Conservation (phyloP, 371 early-diverging fungal species). For the Rhizopus stolonifer region DNA sequence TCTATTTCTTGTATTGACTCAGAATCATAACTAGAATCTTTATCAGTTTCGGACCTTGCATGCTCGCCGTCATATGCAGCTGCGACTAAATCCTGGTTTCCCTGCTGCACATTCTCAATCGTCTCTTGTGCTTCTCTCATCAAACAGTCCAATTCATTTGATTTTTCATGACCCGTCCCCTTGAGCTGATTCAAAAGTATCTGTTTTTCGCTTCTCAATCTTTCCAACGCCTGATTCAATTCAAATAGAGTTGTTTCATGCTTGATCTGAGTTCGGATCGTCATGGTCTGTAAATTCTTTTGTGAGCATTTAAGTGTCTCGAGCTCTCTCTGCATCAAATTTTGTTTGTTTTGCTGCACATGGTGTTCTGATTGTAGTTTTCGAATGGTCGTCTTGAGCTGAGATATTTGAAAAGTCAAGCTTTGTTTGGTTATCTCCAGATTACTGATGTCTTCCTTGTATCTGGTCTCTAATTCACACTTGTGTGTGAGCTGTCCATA, state of each 20-base stretch:
- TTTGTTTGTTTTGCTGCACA: constrained; percentile 46
- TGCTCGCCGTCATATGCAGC: background rate
- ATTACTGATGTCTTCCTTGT: constrained; percentile 42
- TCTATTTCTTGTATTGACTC: no score
- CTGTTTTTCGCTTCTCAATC: constrained; percentile 22
- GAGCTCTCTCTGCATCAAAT: constrained; percentile 49
- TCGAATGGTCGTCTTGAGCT: constrained; percentile 43
- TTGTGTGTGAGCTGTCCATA: constrained; percentile 50
- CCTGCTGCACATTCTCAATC: constrained; percentile 35
- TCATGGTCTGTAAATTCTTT: constrained; percentile 14
- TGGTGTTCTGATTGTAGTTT: constrained; percentile 49
- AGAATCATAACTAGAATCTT: background rate
- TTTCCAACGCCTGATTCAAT: constrained; percentile 17
- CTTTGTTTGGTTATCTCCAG: constrained; percentile 42
- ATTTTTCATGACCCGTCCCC: constrained; percentile 33
- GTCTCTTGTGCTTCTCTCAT: constrained; percentile 52
- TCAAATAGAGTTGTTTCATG: constrained; percentile 22
- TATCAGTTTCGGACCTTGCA: background rate
- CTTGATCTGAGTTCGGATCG: constrained; percentile 15
- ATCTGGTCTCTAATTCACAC: constrained; percentile 42
- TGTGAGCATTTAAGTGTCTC: constrained; percentile 21
- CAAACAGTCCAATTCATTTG: constrained; percentile 41
- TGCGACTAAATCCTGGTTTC: background rate
- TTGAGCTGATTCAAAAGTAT: constrained; percentile 8
- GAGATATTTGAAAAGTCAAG: constrained; percentile 40